These are phyloP conservation scores for Hansenula anomala DNA, from an alignment of 1,139 yeast genomes.

Conservation along the genomic window DNA sequence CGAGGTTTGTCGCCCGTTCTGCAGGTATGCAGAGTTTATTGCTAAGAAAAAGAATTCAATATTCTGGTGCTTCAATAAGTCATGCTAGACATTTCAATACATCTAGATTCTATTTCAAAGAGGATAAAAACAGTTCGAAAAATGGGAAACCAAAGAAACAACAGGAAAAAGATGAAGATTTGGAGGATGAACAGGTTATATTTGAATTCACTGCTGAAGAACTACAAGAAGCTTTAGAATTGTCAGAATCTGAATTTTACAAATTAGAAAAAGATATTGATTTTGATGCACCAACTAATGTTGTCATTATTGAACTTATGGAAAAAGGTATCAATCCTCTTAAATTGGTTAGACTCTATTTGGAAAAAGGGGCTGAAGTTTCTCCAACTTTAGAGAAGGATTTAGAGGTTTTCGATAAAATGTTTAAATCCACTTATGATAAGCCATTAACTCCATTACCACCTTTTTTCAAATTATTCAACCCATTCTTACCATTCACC, in stretches of 20 bases:
- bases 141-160: too few species aligned
- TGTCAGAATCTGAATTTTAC: not conserved
- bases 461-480: conserved; percentile 1
- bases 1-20: not conserved
- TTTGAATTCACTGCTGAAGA: not conserved
- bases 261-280: not conserved
- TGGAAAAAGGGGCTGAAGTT: not conserved
- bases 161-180: not conserved
- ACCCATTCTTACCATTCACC: conserved; percentile 1
- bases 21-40: not conserved
- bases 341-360: not conserved
- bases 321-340: not conserved
- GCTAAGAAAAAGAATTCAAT: not conserved
- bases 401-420: not conserved
- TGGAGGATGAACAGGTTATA: not conserved
- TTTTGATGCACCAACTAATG: not conserved
- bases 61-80: not conserved
- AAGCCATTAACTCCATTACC: conserved; percentile 1
- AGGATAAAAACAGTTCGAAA: not conserved
- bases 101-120: not conserved
- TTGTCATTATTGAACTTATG: not conserved
- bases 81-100: conserved; percentile 1
- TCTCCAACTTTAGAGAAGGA: not conserved
- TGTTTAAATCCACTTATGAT: not conserved
- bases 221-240: not conserved